Evolutionary conservation across 192 early-diverging fungal genomes (phyloP).

Genomic region (Coemansia asiatica): DNA sequence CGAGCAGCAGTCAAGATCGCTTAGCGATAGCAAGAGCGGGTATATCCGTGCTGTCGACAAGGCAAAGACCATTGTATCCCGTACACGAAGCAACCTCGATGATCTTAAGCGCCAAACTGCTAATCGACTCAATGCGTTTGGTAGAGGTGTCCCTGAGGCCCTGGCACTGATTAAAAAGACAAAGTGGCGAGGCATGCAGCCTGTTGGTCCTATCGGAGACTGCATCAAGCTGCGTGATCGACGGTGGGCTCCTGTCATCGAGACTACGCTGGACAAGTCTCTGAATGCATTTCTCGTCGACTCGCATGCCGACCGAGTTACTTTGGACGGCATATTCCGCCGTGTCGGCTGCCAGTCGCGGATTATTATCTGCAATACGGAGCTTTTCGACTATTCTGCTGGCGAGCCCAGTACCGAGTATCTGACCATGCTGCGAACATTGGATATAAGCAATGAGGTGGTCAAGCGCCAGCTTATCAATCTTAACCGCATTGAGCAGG

Average conservation of each 20-base stretch:
- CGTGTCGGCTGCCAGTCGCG: slow-evolving; percentile 52
- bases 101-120: slow-evolving; percentile 61
- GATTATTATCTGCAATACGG: slow-evolving; percentile 62
- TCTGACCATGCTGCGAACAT: slow-evolving; percentile 63
- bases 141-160: slow-evolving; percentile 64
- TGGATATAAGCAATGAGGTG: slow-evolving; percentile 65
- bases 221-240: slow-evolving; percentile 61
- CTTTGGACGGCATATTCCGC: slow-evolving; percentile 60
- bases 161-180: slow-evolving; percentile 55
- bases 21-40: slow-evolving; percentile 24
- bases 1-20: slow-evolving; percentile 25
- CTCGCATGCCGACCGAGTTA: slow-evolving; percentile 60
- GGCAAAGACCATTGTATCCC: slow-evolving; percentile 18
- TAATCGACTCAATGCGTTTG: slow-evolving; percentile 75
- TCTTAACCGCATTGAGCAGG: slow-evolving; percentile 65
- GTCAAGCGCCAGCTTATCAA: slow-evolving; percentile 77
- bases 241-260: slow-evolving; percentile 62
- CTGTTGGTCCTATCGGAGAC: slow-evolving; percentile 72
- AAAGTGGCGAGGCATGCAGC: slow-evolving; percentile 49
- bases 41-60: slow-evolving; percentile 16
- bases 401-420: slow-evolving; percentile 64
- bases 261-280: slow-evolving; percentile 60
- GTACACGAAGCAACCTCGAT: slow-evolving; percentile 35
- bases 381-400: slow-evolving; percentile 66
- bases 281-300: slow-evolving; percentile 72